These are phyloP conservation scores for Rosa multiflora DNA, from an alignment of 306 rosid species.

Conservation along the genomic window DNA sequence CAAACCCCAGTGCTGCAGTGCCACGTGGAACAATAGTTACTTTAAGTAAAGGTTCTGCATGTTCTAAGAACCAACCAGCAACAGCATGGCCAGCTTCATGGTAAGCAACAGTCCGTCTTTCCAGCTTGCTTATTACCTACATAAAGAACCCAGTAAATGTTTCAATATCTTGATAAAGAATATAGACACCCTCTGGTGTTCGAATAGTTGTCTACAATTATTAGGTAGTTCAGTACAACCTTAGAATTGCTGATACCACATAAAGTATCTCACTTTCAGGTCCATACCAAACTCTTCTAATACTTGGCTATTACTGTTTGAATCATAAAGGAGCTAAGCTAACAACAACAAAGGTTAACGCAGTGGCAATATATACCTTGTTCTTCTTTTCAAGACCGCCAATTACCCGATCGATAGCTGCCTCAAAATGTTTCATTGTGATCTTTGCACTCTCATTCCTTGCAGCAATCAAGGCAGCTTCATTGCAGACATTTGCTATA, in stretches of 20 bases:
- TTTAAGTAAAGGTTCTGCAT: slow-evolving; percentile 82
- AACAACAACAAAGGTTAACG: neutral
- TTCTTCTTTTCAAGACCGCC: slow-evolving; percentile 98
- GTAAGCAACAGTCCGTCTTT: slow-evolving; percentile 90
- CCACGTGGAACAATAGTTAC: slow-evolving; percentile 96
- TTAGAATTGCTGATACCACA: neutral
- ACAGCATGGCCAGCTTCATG: slow-evolving; percentile 99
- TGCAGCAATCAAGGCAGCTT: slow-evolving; percentile 97
- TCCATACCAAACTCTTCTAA: neutral
- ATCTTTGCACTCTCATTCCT: slow-evolving; percentile 59
- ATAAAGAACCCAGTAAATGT: slow-evolving; percentile 12
- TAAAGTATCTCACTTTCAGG: neutral
- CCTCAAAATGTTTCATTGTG: slow-evolving; percentile 78
- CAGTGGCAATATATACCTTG: slow-evolving; percentile 45
- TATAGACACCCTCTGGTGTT: neutral
- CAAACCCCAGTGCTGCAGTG: slow-evolving; percentile 92
- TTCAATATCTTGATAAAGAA: slow-evolving; percentile 2
- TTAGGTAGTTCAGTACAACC: neutral
- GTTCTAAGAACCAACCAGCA: slow-evolving; percentile 87
- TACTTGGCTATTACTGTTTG: neutral
- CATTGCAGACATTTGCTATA: slow-evolving; percentile 95
- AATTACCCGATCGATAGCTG: slow-evolving; percentile 87
- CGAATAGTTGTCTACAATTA: slow-evolving; percentile 1
- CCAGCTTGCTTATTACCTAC: slow-evolving; percentile 90
- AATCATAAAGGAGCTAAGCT: neutral